phyloP scores from a whole-genome alignment of 139 green algal genomes.

The Cymbomonas tetramitiformis region DNA sequence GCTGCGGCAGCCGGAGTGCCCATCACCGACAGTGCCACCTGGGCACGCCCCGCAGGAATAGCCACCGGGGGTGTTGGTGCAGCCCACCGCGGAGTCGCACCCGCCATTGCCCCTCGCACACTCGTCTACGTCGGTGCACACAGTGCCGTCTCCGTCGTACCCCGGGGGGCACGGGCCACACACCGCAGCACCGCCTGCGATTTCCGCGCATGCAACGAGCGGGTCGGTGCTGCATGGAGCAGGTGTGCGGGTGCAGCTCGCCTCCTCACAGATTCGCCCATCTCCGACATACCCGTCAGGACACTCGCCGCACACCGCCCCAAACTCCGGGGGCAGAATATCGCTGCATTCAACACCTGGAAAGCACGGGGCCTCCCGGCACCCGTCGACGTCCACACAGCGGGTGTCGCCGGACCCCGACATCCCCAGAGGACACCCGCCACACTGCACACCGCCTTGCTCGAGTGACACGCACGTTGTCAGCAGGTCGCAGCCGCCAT shows the following conservation, averaged over 20 bases:
- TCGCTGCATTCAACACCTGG: neutral
- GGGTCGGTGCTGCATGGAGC: no score
- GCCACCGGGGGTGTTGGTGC: conserved; percentile 2
- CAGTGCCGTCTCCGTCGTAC: neutral
- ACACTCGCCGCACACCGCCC: neutral
- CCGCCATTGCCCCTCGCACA: neutral
- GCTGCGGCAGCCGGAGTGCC: neutral
- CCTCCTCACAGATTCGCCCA: no score
- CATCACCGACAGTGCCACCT: neutral
- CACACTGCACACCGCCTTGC: neutral
- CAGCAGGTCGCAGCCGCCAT: conserved; percentile 1
- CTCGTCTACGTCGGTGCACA: neutral
- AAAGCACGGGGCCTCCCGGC: neutral
- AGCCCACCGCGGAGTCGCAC: neutral
- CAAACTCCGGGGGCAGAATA: neutral
- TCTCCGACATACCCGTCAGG: neutral
- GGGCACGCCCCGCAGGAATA: conserved; percentile 5
- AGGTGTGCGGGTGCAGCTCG: no score
- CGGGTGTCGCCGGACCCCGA: neutral
- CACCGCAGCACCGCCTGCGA: neutral
- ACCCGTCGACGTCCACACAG: conserved; percentile 3
- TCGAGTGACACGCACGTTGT: neutral
- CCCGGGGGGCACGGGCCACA: conserved; percentile 2
- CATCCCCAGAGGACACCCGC: neutral
- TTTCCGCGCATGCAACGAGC: no score